Percentiles rank a stretch among this genome's conserved stretches.
phyloP scores from a whole-genome alignment of 129 eudicot species.

The Artemisia annua region DNA sequence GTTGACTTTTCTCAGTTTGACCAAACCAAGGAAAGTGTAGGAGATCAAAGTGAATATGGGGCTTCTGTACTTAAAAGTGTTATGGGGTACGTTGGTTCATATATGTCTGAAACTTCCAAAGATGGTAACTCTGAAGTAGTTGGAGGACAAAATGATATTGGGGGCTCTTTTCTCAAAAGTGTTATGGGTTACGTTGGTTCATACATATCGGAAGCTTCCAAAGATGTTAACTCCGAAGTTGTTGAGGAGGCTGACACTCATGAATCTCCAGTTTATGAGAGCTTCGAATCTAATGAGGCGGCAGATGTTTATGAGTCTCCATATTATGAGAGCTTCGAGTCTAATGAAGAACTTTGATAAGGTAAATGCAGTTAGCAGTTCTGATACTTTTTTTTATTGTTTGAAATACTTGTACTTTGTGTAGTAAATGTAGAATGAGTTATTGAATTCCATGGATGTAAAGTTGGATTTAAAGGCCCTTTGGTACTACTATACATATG shows the following conservation, averaged over 20 bases:
- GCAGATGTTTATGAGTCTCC: constrained; percentile 35
- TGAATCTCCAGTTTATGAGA: constrained; percentile 44
- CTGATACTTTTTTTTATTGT: not conserved
- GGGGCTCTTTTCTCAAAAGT: constrained; percentile 29
- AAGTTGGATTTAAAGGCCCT: not conserved
- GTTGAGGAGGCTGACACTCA: constrained; percentile 30
- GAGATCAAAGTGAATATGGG: constrained; percentile 22
- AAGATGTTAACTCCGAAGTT: constrained; percentile 31
- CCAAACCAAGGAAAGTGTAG: constrained; percentile 31
- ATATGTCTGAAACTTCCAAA: constrained; percentile 30
- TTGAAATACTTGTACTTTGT: constrained; percentile 19
- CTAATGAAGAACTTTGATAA: constrained; percentile 52
- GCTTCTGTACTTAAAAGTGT: constrained; percentile 30
- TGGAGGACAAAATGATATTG: constrained; percentile 23
- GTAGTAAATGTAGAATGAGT: constrained; percentile 30
- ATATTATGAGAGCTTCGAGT: constrained; percentile 39
- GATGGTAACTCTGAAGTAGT: constrained; percentile 33
- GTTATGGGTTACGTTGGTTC: constrained; percentile 40
- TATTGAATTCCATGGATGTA: constrained; percentile 1
- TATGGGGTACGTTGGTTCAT: constrained; percentile 38
- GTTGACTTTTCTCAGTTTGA: constrained; percentile 35
- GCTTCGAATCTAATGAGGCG: constrained; percentile 41
- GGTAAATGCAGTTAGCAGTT: constrained; percentile 11
- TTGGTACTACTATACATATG: not conserved
- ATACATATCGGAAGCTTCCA: constrained; percentile 30